Evolutionary conservation across 768 basidiomycete species (phyloP).

Genomic region (Roridomyces roridus): DNA sequence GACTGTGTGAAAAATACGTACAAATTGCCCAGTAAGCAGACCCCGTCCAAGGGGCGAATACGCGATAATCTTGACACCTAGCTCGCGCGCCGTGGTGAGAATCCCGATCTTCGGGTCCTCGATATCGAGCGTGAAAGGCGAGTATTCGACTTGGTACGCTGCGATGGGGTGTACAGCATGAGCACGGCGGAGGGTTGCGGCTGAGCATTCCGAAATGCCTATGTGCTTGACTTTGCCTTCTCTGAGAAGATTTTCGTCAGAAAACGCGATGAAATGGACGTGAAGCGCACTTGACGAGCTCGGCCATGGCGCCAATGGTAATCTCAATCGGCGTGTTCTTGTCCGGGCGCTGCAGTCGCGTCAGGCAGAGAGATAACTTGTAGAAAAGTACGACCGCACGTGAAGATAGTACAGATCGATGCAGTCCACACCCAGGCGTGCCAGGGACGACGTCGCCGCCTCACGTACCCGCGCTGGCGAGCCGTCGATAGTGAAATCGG

Average conservation of each 20-base stretch:
- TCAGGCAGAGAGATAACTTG: not conserved
- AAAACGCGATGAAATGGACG: too few relatives aligned
- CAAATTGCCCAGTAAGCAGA: constrained; percentile 32
- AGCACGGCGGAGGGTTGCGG: constrained; percentile 30
- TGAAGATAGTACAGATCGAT: constrained; percentile 60
- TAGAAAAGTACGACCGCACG: constrained; percentile 25
- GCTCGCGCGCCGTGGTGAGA: too few relatives aligned
- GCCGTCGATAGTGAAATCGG: constrained; percentile 26
- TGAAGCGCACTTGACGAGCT: too few relatives aligned
- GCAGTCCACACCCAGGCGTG: constrained; percentile 44
- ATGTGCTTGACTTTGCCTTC: constrained; percentile 35
- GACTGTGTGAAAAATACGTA: not conserved
- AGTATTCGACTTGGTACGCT: too few relatives aligned
- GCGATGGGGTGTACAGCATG: constrained; percentile 27
- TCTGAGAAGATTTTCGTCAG: too few relatives aligned
- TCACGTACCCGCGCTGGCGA: constrained; percentile 46
- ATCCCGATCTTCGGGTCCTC: too few relatives aligned
- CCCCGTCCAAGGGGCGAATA: constrained; percentile 40
- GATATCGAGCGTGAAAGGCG: too few relatives aligned
- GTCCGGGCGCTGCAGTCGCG: too few relatives aligned
- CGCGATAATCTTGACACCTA: constrained; percentile 30
- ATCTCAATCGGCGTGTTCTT: too few relatives aligned
- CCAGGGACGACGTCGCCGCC: constrained; percentile 45
- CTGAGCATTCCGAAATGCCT: constrained; percentile 35
- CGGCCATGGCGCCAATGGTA: too few relatives aligned